Evolutionary conservation across 2,329 filamentous ascomycete genomes (phyloP).

Genomic region (Xylariaceae sp.): DNA sequence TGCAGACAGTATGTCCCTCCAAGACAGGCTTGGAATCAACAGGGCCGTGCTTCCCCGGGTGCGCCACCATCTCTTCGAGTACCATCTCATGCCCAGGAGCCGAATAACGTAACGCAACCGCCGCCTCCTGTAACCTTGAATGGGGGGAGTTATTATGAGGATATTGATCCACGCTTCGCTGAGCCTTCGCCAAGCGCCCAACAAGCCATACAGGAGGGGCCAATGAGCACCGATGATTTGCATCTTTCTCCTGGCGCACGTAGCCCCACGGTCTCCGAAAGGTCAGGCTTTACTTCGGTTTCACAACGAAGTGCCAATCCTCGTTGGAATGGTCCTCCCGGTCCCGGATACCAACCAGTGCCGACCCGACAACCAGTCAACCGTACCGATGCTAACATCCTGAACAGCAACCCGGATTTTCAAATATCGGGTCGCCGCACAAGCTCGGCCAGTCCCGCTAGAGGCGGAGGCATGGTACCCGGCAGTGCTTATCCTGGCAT

Average conservation of each 20-base stretch:
- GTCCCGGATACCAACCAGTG: slow-evolving; percentile 41
- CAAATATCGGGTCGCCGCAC: slow-evolving; percentile 54
- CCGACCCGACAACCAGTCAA: slow-evolving; percentile 45
- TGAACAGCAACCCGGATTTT: slow-evolving; percentile 84
- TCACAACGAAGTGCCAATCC: slow-evolving; percentile 86
- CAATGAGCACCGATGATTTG: slow-evolving; percentile 59
- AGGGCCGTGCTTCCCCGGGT: slow-evolving; percentile 42
- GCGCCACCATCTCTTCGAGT: slow-evolving; percentile 44
- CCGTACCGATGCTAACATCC: slow-evolving; percentile 57
- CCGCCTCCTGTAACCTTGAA: slow-evolving; percentile 29
- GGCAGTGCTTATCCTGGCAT: slow-evolving; percentile 50
- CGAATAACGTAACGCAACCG: slow-evolving; percentile 35
- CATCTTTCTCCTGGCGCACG: slow-evolving; percentile 53
- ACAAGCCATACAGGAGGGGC: slow-evolving; percentile 28
- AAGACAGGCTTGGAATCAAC: slow-evolving; percentile 53
- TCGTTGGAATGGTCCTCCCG: slow-evolving; percentile 66
- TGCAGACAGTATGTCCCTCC: slow-evolving; percentile 52
- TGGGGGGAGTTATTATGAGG: slow-evolving; percentile 72
- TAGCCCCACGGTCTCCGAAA: slow-evolving; percentile 73
- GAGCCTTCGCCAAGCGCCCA: slow-evolving; percentile 35
- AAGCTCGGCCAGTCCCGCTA: slow-evolving; percentile 19
- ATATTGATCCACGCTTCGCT: slow-evolving; percentile 84
- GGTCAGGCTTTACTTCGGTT: slow-evolving; percentile 83
- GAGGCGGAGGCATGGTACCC: slow-evolving; percentile 46
- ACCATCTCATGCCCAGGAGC: slow-evolving; percentile 36